Percentiles rank a stretch among this genome's conserved stretches.
phyloP scores from a whole-genome alignment of 345 rosid species.

The Aquilaria malaccensis region DNA sequence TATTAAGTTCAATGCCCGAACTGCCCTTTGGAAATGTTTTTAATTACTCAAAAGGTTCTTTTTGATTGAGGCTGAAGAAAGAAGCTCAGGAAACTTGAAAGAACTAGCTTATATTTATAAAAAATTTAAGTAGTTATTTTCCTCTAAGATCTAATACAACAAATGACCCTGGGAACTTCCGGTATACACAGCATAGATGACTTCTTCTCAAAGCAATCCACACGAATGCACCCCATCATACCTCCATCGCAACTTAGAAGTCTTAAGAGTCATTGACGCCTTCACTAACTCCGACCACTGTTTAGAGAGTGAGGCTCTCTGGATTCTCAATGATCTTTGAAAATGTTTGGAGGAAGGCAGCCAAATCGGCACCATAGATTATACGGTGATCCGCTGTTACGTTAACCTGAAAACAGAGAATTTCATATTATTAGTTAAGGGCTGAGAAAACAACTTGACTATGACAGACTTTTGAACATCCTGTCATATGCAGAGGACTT shows the following conservation, averaged over 20 bases:
- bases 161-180: not conserved
- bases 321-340: constrained; percentile 85
- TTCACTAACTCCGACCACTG: constrained; percentile 2
- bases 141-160: constrained; percentile 7
- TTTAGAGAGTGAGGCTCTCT: constrained; percentile 72
- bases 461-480: not conserved
- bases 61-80: no score
- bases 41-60: no score
- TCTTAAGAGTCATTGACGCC: constrained; percentile 4
- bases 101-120: not conserved
- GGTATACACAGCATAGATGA: no score
- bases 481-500: not conserved
- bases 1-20: no score
- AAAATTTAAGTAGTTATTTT: constrained; percentile 16
- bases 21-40: no score
- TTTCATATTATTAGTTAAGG: not conserved
- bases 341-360: constrained; percentile 87
- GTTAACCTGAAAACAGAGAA: constrained; percentile 58
- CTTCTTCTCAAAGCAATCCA: constrained; percentile 13
- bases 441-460: not conserved
- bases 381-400: constrained; percentile 96
- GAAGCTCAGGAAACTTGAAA: no score
- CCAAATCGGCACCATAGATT: constrained; percentile 90
- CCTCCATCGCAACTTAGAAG: constrained; percentile 6
- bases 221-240: constrained; percentile 7